Base-by-base conservation (phyloP, 192 early-diverging fungal species). In the Haplosporangium gracile region DNA sequence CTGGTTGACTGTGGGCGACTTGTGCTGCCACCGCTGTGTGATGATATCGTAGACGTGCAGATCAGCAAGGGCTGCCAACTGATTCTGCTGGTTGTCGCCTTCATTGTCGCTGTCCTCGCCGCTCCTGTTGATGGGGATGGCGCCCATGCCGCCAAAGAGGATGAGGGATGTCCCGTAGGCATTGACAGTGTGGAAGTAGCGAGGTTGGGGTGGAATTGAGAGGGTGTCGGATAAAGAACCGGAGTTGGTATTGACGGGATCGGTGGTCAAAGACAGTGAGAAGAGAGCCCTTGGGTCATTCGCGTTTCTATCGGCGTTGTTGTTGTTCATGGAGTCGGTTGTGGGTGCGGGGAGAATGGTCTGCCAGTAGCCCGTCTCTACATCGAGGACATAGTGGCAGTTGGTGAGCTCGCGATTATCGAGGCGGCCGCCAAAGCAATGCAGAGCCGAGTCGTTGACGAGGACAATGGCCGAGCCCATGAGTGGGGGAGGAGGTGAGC, bases 171-270 rank as follows among this genome's bases (percentile, higher is more conserved):
- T 86, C 5, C 83, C 83, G 29, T 77, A 86, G 11, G 83, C 83
- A 49, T 81, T 86, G 38, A 86, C 70, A 20, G 83, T 86, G 70
- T 86, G 83, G 38, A 86, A 86, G 71, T 86, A 86, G 13, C 83
- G 83, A 22, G 83, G 63, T 5, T 38, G 39, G 11, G 83, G 83
- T 40, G 78, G 75, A 16, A 86, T 68, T 7, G 83, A 85, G 70
- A 85, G 78, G 4, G 74, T 55, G 1, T 77, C 78, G 53, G 83
- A 86, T 55, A 86, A 74, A 16, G 83, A 86, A 36, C 47, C 71
- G 69, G 83, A 74, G 68, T 77, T 85, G 73, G 38, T 68, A 70
- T 80, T 76, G 79, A 81, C 83, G 57, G 83, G 83, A 72, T 86
- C 83, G 20, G 83, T 86, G 18, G 83, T 34, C 63, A 86, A 75